Evolutionary conservation across 2,329 filamentous ascomycete species (phyloP).

Genomic region (Hysterium pulicare): DNA sequence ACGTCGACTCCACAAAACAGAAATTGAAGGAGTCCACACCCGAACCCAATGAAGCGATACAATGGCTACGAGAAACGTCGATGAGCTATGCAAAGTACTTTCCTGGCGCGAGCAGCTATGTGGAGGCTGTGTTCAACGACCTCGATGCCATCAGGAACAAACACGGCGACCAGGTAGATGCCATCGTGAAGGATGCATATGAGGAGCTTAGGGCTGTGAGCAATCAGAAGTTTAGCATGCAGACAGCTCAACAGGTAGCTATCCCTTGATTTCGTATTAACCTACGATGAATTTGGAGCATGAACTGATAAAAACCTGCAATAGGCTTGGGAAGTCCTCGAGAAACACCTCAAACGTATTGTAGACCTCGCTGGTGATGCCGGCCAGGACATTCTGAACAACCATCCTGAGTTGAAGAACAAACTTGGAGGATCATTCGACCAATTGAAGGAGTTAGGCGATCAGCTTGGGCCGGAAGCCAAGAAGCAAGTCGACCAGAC

Average conservation of each 20-base stretch:
- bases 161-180: conserved; percentile 67
- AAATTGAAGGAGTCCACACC: conserved; percentile 62
- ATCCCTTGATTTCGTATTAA: no score
- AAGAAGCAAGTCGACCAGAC: conserved; percentile 74
- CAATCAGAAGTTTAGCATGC: conserved; percentile 58
- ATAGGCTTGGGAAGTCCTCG: conserved; percentile 60
- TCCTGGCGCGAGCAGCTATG: conserved; percentile 65
- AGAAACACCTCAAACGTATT: conserved; percentile 59
- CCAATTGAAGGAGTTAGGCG: conserved; percentile 65
- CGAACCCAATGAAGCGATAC: conserved; percentile 63
- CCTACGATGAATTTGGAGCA: no score
- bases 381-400: conserved; percentile 62
- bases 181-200: conserved; percentile 66
- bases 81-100: conserved; percentile 69
- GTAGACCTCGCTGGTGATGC: conserved; percentile 62
- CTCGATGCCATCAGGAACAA: conserved; percentile 65
- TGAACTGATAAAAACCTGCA: background rate
- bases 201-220: conserved; percentile 62
- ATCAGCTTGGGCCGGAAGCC: conserved; percentile 69
- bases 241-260: conserved; percentile 50
- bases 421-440: conserved; percentile 66
- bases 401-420: conserved; percentile 70
- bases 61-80: conserved; percentile 63
- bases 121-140: conserved; percentile 68
- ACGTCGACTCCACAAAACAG: conserved; percentile 58